Evolutionary conservation across 225 moss, liverwort and hornwort species (phyloP).

Genomic region (Lunularia cruciata): DNA sequence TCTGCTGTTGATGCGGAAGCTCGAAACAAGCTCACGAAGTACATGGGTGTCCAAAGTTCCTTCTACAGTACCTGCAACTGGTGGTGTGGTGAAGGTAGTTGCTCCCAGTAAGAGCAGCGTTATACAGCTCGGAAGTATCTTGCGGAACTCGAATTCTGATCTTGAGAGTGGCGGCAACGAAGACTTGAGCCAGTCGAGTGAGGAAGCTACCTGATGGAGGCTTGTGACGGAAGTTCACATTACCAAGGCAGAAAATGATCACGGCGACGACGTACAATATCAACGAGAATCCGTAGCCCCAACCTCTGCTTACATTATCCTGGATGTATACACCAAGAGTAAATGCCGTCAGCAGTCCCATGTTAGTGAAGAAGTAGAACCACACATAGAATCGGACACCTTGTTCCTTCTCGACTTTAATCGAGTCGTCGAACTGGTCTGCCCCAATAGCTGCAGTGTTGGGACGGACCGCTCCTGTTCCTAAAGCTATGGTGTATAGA

Average conservation of each 20-base stretch:
- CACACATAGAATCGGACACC: slow-evolving; percentile 55
- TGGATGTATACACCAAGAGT: slow-evolving; percentile 54
- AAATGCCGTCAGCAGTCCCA: slow-evolving; percentile 41
- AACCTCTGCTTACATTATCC: slow-evolving; percentile 49
- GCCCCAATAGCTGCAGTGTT: slow-evolving; percentile 54
- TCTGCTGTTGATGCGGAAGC: no score
- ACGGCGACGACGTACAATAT: slow-evolving; percentile 26
- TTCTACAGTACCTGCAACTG: background rate
- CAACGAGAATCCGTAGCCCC: slow-evolving; percentile 65
- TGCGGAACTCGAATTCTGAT: background rate
- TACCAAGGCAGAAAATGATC: slow-evolving; percentile 45
- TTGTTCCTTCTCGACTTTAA: slow-evolving; percentile 49
- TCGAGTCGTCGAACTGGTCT: slow-evolving; percentile 68
- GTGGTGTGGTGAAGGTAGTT: slow-evolving; percentile 18
- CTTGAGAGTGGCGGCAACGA: slow-evolving; percentile 53
- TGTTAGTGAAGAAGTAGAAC: slow-evolving; percentile 49
- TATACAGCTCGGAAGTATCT: slow-evolving; percentile 5
- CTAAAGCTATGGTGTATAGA: slow-evolving; percentile 58
- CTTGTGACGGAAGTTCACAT: slow-evolving; percentile 50
- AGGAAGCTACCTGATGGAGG: slow-evolving; percentile 55
- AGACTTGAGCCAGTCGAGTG: slow-evolving; percentile 51
- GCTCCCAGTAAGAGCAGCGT: background rate
- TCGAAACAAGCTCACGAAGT: no score
- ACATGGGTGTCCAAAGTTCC: no score
- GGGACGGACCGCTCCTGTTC: slow-evolving; percentile 52